A percentile compares a stretch with the other conserved stretches of the same genome.
These are phyloP conservation scores for Cyclostephanos tholiformis DNA, from an alignment of 108 stramenopile species.

Conservation along the genomic window DNA sequence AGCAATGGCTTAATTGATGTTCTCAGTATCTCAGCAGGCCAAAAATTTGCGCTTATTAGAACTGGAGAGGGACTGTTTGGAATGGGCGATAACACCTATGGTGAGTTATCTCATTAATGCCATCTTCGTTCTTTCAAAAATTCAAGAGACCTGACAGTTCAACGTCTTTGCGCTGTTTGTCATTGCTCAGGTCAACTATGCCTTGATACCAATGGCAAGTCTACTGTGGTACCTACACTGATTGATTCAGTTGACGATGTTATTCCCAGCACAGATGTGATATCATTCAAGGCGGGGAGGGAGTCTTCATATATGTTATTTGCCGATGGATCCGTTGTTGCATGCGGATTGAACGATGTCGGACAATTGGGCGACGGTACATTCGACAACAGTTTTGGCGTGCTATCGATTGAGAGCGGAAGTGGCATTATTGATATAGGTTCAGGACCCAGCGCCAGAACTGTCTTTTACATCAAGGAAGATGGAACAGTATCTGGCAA, in stretches of 20 bases:
- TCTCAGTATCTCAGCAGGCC: conserved; percentile 29
- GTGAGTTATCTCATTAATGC: conserved; percentile 22
- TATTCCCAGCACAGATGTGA: conserved; percentile 1
- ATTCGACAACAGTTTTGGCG: conserved; percentile 9
- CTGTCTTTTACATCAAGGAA: conserved; percentile 35
- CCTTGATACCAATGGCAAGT: background rate
- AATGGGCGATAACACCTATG: conserved; percentile 27
- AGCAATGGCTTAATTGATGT: conserved; percentile 32
- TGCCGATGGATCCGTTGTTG: conserved; percentile 31
- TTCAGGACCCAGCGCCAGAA: conserved; percentile 37
- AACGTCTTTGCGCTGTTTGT: background rate
- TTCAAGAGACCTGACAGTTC: too few relatives aligned
- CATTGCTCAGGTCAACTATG: conserved; percentile 5
- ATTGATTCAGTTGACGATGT: conserved; percentile 18
- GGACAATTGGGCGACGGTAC: conserved; percentile 43
- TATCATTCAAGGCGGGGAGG: conserved; percentile 31
- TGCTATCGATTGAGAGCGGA: too few relatives aligned
- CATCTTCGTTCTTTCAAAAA: background rate
- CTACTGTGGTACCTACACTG: conserved; percentile 13
- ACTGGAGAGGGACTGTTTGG: conserved; percentile 36
- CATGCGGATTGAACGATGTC: conserved; percentile 36
- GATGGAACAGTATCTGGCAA: conserved; percentile 22
- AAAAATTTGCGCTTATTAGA: conserved; percentile 27
- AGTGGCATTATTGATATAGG: conserved; percentile 38
- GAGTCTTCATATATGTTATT: conserved; percentile 35